Evolutionary conservation across 2,329 filamentous ascomycete genomes (phyloP).

Genomic region (Shiraia bambusicola): DNA sequence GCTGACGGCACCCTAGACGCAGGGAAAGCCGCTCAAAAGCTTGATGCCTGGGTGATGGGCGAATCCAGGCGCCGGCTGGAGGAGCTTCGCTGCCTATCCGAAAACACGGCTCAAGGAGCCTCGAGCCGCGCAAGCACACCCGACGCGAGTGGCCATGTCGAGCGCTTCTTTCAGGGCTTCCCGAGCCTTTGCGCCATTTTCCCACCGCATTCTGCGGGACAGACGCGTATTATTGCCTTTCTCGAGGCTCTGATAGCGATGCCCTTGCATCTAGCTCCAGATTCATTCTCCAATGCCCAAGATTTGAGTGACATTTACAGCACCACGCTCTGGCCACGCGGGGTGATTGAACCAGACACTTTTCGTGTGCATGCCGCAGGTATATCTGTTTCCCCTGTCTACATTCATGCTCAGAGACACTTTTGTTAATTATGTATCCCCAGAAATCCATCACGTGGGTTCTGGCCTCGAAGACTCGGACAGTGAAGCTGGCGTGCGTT

Average conservation of each 20-base stretch:
- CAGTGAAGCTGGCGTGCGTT: slow-evolving; percentile 1
- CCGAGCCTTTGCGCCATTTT: slow-evolving; percentile 4
- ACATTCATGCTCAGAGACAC: neutral
- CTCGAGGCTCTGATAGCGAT: slow-evolving; percentile 4
- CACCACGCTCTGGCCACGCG: neutral
- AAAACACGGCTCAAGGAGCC: neutral
- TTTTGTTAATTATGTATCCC: neutral
- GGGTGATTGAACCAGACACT: slow-evolving; percentile 1
- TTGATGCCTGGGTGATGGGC: slow-evolving; percentile 5
- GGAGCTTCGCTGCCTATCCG: slow-evolving; percentile 2
- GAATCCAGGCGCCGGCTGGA: slow-evolving; percentile 2
- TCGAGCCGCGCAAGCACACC: neutral
- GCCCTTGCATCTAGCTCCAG: slow-evolving; percentile 2
- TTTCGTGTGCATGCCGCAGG: slow-evolving; percentile 1
- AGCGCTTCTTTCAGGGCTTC: slow-evolving; percentile 3
- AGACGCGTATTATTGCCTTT: slow-evolving; percentile 2
- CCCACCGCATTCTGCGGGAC: slow-evolving; percentile 3
- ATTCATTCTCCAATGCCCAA: slow-evolving; percentile 1
- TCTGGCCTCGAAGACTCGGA: neutral
- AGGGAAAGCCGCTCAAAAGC: slow-evolving; percentile 2
- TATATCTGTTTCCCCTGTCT: neutral
- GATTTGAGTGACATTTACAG: slow-evolving; percentile 1
- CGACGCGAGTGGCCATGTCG: slow-evolving; percentile 5
- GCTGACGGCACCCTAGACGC: slow-evolving; percentile 4
- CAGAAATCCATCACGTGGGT: neutral